Base-by-base conservation (phyloP, 2,329 filamentous ascomycete species). In the Claviceps monticola region DNA sequence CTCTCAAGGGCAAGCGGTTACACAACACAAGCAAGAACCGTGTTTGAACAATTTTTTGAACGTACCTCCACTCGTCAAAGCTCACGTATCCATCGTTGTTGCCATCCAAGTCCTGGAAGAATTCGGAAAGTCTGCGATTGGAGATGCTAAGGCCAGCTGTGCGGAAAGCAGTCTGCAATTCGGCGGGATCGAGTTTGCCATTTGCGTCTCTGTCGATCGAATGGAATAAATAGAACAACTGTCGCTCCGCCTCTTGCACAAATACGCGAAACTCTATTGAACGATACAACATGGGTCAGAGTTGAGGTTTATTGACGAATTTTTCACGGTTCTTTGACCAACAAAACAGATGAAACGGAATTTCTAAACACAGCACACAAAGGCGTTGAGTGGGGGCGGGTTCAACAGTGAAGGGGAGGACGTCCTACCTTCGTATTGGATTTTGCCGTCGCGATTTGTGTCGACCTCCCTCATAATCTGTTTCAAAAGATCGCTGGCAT, bases 41-140 rank as follows among this genome's bases (percentile, higher is more conserved):
- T 43, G 19, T 26, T 11, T 34, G 29, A 19, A 11, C 11, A 5
- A 8, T 23, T 14, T 14, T 37, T 16, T n/a, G 53, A 42, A 74
- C 84, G 69, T 81, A 96, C 91, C 91, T 84, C 93, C 93, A 97
- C 76, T 98, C 93, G 58, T 88, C 83, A 68, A 95, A 97, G 56
- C 78, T 89, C 59, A 97, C 95, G 56, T 73, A 81, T 47, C 89
- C 89, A 66, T 98, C 90, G 59, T 84, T 79, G 70, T 98, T 91
- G 63, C 80, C 77, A 66, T 98, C 93, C 60, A 98, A 85, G 64
- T 95, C 85, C 57, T 79, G 72, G 64, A 98, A 96, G 71, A 98
- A 97, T 56, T 82, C 79, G 56, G 88, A 79, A 46, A 98, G 72
- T 62, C 88, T 86, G 51, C 82, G 79, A 58, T 75, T 82, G 21